Percentiles rank a stretch among this genome's conserved stretches.
phyloP scores from a whole-genome alignment of 345 rosid species.

The Ceriops tagal region DNA sequence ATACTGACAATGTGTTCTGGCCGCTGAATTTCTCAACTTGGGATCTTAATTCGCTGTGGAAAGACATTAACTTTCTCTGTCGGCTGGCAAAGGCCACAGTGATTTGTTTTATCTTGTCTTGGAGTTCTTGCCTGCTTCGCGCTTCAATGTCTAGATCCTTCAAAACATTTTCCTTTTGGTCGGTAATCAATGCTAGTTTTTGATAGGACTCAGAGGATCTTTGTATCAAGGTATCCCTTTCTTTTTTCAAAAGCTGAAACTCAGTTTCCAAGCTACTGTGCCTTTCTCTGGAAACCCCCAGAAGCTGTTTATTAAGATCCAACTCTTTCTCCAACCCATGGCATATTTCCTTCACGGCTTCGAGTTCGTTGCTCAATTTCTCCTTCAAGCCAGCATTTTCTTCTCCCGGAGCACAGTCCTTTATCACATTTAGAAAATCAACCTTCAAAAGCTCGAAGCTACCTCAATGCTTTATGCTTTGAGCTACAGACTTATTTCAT shows the following conservation, averaged over 20 bases:
- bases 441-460: slow-evolving; percentile 28
- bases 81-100: slow-evolving; percentile 55
- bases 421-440: slow-evolving; percentile 47
- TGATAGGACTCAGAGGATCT: slow-evolving; percentile 41
- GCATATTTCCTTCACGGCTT: slow-evolving; percentile 45
- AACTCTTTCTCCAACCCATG: slow-evolving; percentile 47
- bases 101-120: slow-evolving; percentile 71
- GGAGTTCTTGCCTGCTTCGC: slow-evolving; percentile 56
- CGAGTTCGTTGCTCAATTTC: slow-evolving; percentile 43
- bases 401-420: slow-evolving; percentile 48
- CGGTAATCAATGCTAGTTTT: slow-evolving; percentile 37
- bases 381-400: slow-evolving; percentile 41
- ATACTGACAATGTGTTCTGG: slow-evolving; percentile 34
- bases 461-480: slow-evolving; percentile 7
- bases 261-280: slow-evolving; percentile 52
- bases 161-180: slow-evolving; percentile 58
- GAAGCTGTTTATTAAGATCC: slow-evolving; percentile 37
- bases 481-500: neutral
- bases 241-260: slow-evolving; percentile 52
- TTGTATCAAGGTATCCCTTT: slow-evolving; percentile 48
- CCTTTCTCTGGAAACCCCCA: slow-evolving; percentile 50
- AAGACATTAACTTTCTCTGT: slow-evolving; percentile 56
- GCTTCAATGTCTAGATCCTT: slow-evolving; percentile 57
- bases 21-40: slow-evolving; percentile 57
- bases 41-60: slow-evolving; percentile 58